Percentiles rank a stretch among this genome's conserved stretches.
Conservation (phyloP, 2,329 filamentous ascomycete genomes). For the Endoconidiophora laricicola region DNA sequence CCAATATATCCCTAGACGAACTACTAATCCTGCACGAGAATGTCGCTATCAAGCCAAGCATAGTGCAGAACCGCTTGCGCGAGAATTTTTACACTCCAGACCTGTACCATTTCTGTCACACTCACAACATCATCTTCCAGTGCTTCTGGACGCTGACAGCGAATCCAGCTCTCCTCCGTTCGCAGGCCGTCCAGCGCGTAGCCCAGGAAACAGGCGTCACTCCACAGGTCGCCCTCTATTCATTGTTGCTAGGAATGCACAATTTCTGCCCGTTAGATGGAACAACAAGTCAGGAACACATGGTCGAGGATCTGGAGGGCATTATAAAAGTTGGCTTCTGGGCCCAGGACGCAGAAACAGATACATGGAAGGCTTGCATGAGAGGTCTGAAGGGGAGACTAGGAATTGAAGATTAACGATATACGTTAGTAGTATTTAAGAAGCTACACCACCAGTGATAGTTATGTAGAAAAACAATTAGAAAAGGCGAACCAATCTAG, state of each 20-base stretch:
- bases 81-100: conserved; percentile 17
- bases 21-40: conserved; percentile 36
- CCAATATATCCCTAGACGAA: conserved; percentile 47
- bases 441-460: no score
- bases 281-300: conserved; percentile 28
- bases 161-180: conserved; percentile 25
- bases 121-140: conserved; percentile 29
- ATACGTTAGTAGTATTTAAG: no score
- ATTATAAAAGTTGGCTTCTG: conserved; percentile 24
- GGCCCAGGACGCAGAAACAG: conserved; percentile 27
- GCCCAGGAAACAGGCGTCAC: conserved; percentile 29
- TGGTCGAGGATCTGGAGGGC: conserved; percentile 32
- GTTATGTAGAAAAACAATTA: no score
- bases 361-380: conserved; percentile 32
- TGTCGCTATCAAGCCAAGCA: conserved; percentile 27
- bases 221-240: conserved; percentile 28
- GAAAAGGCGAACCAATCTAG: no score
- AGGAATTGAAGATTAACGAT: not conserved
- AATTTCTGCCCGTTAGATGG: conserved; percentile 29
- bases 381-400: conserved; percentile 26
- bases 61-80: conserved; percentile 49
- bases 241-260: conserved; percentile 31
- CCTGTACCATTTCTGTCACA: conserved; percentile 36
- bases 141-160: conserved; percentile 38
- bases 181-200: conserved; percentile 27